A percentile compares a stretch with the other conserved stretches of the same genome.
Conservation (phyloP, 192 early-diverging fungal genomes). For the Linnemannia zychae region DNA sequence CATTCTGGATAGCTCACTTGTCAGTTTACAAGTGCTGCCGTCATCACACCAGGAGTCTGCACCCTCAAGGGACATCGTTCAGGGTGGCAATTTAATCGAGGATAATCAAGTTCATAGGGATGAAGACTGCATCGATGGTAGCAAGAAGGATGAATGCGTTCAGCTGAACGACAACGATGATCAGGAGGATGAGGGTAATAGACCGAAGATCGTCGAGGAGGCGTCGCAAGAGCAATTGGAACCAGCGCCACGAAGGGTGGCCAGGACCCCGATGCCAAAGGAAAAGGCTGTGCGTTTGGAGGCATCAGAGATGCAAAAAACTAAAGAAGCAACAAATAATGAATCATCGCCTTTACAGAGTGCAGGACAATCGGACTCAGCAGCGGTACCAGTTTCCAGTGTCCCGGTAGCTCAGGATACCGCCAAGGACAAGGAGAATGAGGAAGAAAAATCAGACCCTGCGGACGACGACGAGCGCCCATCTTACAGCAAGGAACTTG, state of each 20-base stretch:
- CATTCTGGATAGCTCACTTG: neutral
- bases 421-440: neutral
- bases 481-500: neutral
- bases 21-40: neutral
- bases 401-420: neutral
- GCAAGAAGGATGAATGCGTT: too few relatives aligned
- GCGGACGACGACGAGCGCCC: neutral
- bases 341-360: neutral
- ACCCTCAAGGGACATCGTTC: neutral
- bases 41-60: neutral
- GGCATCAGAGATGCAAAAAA: too few relatives aligned
- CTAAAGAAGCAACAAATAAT: neutral
- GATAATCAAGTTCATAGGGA: neutral
- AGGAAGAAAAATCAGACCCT: neutral
- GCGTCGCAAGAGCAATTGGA: neutral
- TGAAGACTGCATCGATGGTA: neutral
- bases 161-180: neutral
- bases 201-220: neutral
- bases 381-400: neutral
- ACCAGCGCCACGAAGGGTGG: neutral
- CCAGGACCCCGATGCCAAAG: neutral
- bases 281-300: neutral
- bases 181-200: too few relatives aligned
- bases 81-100: neutral
- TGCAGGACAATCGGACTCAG: neutral